Evolutionary conservation across 306 rosid species (phyloP).

Genomic region (Pueraria montana): DNA sequence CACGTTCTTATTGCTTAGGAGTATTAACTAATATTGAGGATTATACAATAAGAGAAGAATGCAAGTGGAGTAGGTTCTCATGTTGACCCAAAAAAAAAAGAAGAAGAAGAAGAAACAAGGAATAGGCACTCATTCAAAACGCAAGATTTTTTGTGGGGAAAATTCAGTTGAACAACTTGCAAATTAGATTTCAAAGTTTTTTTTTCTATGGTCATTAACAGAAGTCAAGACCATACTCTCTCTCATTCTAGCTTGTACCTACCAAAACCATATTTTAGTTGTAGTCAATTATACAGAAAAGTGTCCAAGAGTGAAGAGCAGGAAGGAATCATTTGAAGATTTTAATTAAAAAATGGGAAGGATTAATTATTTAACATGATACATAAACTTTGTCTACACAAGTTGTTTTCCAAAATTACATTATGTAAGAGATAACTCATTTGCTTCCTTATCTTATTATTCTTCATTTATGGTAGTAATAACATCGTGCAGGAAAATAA

Average conservation of each 20-base stretch:
- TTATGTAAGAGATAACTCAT: background rate
- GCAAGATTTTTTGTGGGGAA: background rate
- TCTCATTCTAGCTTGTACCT: background rate
- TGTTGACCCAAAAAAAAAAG: background rate
- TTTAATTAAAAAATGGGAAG: background rate
- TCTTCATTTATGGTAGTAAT: background rate
- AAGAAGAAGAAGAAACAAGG: too few species aligned
- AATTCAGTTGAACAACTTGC: constrained; percentile 1
- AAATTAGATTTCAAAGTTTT: background rate
- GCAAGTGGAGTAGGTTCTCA: background rate
- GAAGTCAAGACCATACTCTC: constrained; percentile 4
- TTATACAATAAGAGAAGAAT: background rate
- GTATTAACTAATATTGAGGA: background rate
- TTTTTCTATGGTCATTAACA: background rate
- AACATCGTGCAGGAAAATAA: background rate
- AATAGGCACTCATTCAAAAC: background rate
- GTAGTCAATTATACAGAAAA: background rate
- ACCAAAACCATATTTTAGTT: constrained; percentile 20
- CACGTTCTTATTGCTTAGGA: too few species aligned
- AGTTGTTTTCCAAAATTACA: background rate
- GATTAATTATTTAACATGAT: background rate
- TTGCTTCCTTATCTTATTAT: background rate
- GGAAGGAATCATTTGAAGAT: background rate
- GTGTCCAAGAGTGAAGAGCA: background rate
- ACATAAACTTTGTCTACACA: background rate